phyloP scores from a whole-genome alignment of 208 protist genomes.

The Phytomonas sp. region DNA sequence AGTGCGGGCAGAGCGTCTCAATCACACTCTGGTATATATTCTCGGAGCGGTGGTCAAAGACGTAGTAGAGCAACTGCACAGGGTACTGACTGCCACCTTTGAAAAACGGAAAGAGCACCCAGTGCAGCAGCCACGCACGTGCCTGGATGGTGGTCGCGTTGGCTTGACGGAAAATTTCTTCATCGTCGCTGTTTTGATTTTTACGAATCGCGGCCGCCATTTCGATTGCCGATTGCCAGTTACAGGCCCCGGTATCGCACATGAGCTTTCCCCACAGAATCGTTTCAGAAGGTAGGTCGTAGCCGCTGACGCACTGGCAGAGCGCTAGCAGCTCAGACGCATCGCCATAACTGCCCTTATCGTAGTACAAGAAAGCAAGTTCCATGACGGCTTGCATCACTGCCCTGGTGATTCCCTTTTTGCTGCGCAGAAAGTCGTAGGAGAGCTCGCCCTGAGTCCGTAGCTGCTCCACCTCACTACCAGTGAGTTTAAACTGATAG shows the following conservation, averaged over 20 bases:
- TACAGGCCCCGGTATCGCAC: conserved; percentile 71
- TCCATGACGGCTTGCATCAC: conserved; percentile 72
- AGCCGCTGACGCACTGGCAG: conserved; percentile 75
- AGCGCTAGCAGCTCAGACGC: conserved; percentile 75
- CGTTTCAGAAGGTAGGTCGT: conserved; percentile 51
- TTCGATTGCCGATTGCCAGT: conserved; percentile 77
- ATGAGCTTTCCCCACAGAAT: conserved; percentile 86
- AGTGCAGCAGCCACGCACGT: conserved; percentile 86
- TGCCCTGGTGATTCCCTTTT: conserved; percentile 52
- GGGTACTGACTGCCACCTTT: conserved; percentile 79
- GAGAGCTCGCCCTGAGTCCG: conserved; percentile 70
- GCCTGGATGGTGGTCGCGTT: conserved; percentile 57
- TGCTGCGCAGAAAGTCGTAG: conserved; percentile 49
- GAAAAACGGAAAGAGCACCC: conserved; percentile 91
- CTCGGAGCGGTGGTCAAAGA: conserved; percentile 71
- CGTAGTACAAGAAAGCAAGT: conserved; percentile 80
- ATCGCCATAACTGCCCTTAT: conserved; percentile 73
- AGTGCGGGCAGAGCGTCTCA: conserved; percentile 86
- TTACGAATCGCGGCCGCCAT: conserved; percentile 62
- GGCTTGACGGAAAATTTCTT: conserved; percentile 48
- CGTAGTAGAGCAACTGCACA: conserved; percentile 66
- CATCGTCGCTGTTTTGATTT: conserved; percentile 60
- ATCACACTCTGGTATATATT: conserved; percentile 72
- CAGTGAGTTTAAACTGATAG: conserved; percentile 74
- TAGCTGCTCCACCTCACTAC: conserved; percentile 61